These are phyloP conservation scores for Polytrichum commune DNA, from an alignment of 225 moss, liverwort and hornwort genomes.

Conservation along the genomic window DNA sequence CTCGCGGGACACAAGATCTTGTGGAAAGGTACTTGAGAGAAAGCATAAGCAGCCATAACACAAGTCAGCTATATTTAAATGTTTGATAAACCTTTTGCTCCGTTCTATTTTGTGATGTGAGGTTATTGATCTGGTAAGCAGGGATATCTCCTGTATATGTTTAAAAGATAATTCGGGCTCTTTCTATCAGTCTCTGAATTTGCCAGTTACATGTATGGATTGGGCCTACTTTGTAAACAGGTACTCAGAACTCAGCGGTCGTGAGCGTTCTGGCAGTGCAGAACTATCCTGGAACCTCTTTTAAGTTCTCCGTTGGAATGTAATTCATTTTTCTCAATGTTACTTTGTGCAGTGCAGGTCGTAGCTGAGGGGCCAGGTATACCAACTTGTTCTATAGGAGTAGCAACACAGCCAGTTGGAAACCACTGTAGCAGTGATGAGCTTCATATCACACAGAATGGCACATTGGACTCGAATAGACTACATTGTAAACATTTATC, in stretches of 20 bases:
- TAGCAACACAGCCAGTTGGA: neutral
- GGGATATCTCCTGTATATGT: no score
- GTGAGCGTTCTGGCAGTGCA: neutral
- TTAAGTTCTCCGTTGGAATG: neutral
- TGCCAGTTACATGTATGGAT: no score
- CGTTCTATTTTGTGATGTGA: no score
- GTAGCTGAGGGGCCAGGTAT: conserved; percentile 1
- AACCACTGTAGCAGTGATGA: neutral
- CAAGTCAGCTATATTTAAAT: no score
- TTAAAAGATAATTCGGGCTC: no score
- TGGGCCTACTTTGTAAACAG: no score
- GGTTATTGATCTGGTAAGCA: no score
- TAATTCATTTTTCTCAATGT: neutral
- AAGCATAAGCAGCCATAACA: no score
- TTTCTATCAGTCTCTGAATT: no score
- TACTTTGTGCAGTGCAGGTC: conserved; percentile 4
- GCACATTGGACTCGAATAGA: neutral
- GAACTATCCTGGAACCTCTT: neutral
- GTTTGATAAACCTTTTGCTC: no score
- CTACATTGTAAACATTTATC: neutral
- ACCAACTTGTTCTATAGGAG: neutral
- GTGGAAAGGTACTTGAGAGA: neutral
- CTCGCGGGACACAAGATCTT: neutral
- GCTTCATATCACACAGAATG: neutral
- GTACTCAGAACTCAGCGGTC: no score